A percentile compares a stretch with the other conserved stretches of the same genome.
Evolutionary conservation across 2,329 filamentous ascomycete species (phyloP).

Genomic region (Fusarium tupiense): DNA sequence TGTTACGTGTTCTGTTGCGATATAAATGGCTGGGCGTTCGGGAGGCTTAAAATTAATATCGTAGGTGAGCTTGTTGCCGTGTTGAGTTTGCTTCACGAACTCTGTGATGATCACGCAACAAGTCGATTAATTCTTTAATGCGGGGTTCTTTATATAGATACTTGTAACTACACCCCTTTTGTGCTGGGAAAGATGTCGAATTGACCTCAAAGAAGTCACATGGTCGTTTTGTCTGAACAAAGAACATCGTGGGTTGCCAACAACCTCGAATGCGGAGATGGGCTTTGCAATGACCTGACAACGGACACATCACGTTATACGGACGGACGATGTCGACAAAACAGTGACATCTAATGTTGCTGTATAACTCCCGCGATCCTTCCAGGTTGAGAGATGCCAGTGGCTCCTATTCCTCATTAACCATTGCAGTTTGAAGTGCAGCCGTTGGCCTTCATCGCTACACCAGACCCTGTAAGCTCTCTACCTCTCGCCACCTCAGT

Average conservation of each 20-base stretch:
- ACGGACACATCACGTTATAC: not conserved
- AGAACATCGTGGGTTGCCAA: not conserved
- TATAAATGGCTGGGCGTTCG: accelerated
- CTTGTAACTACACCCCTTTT: not conserved
- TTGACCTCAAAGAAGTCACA: not conserved
- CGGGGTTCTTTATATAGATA: not conserved
- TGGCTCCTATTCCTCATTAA: too few relatives aligned
- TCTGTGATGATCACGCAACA: not conserved
- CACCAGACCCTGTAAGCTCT: accelerated
- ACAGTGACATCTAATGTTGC: accelerated
- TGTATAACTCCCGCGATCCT: not conserved
- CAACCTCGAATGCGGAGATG: not conserved
- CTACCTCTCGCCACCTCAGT: not conserved
- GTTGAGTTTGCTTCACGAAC: not conserved
- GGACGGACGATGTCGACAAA: not conserved
- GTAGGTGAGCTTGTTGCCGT: not conserved
- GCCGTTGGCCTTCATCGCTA: accelerated
- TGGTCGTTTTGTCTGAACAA: not conserved
- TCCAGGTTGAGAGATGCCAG: not conserved
- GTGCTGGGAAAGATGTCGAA: not conserved
- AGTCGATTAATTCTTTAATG: not conserved
- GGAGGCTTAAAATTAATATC: not conserved
- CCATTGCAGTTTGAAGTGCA: not conserved
- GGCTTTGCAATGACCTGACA: not conserved
- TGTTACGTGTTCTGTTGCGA: not conserved